phyloP scores from a whole-genome alignment of 1,284 basidiomycete genomes.

The Xerocomus amazonicus region DNA sequence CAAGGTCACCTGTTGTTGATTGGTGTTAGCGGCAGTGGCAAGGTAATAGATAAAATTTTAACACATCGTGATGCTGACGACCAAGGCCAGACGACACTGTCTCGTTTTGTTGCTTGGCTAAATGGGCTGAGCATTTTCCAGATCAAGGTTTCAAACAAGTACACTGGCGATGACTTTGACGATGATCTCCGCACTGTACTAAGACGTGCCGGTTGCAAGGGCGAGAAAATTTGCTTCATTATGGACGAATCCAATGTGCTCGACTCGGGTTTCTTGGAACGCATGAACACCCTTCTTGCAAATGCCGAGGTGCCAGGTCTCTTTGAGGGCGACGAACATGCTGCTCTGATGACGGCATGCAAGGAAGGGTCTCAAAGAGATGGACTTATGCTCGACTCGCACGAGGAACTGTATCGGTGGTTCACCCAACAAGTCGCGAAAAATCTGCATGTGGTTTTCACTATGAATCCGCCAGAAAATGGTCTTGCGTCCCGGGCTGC shows the following conservation, averaged over 20 bases:
- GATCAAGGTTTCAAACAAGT: slow-evolving; percentile 98
- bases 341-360: slow-evolving; percentile 96
- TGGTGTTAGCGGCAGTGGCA: slow-evolving; percentile 96
- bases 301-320: slow-evolving; percentile 99
- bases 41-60: slow-evolving; percentile 51
- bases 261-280: slow-evolving; percentile 96
- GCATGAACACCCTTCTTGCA: slow-evolving; percentile 98
- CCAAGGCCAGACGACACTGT: slow-evolving; percentile 79
- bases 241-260: slow-evolving; percentile 99
- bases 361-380: slow-evolving; percentile 98
- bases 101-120: slow-evolving; percentile 99
- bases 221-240: slow-evolving; percentile 99
- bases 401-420: slow-evolving; percentile 96
- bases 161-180: slow-evolving; percentile 97
- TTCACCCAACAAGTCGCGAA: slow-evolving; percentile 96
- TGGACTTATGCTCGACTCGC: slow-evolving; percentile 96
- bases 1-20: slow-evolving; percentile 97
- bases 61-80: slow-evolving; percentile 12
- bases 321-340: slow-evolving; percentile 97
- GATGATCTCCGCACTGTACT: slow-evolving; percentile 94
- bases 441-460: slow-evolving; percentile 97
- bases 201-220: slow-evolving; percentile 93
- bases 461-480: slow-evolving; percentile 98
- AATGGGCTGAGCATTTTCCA: slow-evolving; percentile 98
- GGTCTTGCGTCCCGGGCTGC: slow-evolving; percentile 94